Conservation (phyloP, 179 eudicot species). For the Amaranthus tricolor region DNA sequence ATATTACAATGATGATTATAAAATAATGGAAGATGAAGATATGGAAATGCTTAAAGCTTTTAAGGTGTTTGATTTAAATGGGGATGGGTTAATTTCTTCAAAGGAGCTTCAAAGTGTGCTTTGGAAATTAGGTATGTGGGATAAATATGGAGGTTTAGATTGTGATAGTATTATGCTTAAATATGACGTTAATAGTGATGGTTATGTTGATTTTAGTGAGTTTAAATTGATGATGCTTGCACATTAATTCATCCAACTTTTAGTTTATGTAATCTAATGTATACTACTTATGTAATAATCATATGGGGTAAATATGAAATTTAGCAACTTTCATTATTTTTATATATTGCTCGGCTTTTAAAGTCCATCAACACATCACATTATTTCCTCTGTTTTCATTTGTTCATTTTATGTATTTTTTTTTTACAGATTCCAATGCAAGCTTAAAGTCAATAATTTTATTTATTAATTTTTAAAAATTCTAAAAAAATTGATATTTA, state of each 20-base stretch:
- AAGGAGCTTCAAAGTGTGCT: conserved; percentile 63
- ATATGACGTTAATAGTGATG: conserved; percentile 62
- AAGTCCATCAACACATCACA: no score
- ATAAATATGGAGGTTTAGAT: conserved; percentile 41
- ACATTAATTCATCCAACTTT: conserved; percentile 5
- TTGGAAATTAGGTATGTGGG: conserved; percentile 58
- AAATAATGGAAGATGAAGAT: conserved; percentile 23
- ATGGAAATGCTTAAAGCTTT: conserved; percentile 58
- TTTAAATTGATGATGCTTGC: conserved; percentile 75
- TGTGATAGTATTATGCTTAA: conserved; percentile 42
- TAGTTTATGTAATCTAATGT: no score
- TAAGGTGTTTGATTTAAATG: conserved; percentile 60
- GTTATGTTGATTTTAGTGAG: conserved; percentile 72
- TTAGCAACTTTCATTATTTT: no score
- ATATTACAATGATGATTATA: not conserved
- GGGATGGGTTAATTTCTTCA: conserved; percentile 60
- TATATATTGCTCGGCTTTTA: no score
- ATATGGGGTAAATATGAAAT: no score
- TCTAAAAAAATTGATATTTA: no score
- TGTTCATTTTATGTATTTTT: no score
- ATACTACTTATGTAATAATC: no score
- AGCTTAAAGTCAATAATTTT: no score
- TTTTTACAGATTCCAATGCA: no score
- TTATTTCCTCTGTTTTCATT: no score
- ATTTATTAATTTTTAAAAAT: no score